phyloP scores from a whole-genome alignment of 768 basidiomycete species.

The Russula sp. region DNA sequence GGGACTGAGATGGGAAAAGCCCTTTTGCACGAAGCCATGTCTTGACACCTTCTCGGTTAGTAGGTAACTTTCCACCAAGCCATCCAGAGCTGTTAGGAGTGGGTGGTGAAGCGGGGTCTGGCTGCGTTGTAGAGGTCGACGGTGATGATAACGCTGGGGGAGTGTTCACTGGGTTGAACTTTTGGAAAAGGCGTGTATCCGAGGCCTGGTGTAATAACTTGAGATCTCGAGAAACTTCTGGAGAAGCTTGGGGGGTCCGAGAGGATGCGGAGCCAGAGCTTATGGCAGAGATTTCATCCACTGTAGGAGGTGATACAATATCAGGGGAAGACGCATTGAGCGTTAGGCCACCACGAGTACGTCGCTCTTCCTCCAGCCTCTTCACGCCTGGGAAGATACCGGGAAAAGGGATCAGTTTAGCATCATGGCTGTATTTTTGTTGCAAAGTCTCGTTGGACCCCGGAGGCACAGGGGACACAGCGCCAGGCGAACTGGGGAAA shows the following conservation, averaged over 20 bases:
- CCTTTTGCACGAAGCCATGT: conserved; percentile 69
- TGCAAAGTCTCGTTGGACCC: conserved; percentile 61
- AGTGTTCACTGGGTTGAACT: conserved; percentile 38
- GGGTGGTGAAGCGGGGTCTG: conserved; percentile 38
- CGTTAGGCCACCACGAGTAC: conserved; percentile 47
- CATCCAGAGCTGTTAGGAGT: conserved; percentile 30
- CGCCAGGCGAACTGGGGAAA: conserved; percentile 47
- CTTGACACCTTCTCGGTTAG: conserved; percentile 69
- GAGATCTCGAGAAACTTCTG: conserved; percentile 49
- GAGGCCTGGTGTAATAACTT: conserved; percentile 62
- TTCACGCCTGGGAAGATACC: conserved; percentile 87
- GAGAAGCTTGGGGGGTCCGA: conserved; percentile 39
- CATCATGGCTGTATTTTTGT: conserved; percentile 55
- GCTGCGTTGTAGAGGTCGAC: conserved; percentile 41
- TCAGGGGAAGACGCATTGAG: conserved; percentile 45
- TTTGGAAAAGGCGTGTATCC: conserved; percentile 55
- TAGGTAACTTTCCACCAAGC: conserved; percentile 49
- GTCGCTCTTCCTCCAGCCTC: conserved; percentile 60
- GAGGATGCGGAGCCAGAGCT: conserved; percentile 42
- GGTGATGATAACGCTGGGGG: conserved; percentile 33
- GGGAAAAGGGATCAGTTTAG: conserved; percentile 87
- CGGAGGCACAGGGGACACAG: conserved; percentile 72
- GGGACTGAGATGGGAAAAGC: conserved; percentile 40
- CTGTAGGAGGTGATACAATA: conserved; percentile 37
- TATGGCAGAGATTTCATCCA: conserved; percentile 38